Base-by-base conservation (phyloP, 768 basidiomycete species). In the Punctularia strigosozonata region DNA sequence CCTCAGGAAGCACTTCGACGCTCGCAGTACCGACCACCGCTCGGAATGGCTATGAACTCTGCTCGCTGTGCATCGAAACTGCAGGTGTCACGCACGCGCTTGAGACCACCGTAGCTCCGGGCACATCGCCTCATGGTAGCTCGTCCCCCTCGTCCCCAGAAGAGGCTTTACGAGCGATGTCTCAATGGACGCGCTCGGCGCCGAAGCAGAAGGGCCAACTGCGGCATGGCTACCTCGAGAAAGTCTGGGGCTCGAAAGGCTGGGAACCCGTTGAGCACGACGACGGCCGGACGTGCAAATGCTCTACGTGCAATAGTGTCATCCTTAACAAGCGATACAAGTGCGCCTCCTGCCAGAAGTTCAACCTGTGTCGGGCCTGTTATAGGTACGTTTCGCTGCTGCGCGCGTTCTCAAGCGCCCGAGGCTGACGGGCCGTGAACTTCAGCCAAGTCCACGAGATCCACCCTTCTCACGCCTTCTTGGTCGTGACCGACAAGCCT, bases 181-280 rank as follows among this genome's bases (percentile, higher is more conserved):
- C 70, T n/a, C 65, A 71, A 43, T 74, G 77, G 74, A 60, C 73
- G 44, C 64, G 83, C 25, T 71, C 77, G 22, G 77, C 80, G 2
- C 82, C 84, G 1, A 75, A 72, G 36, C 63, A 62, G 48, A 87
- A 85, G 55, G 85, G 85, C 12, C 72, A 82, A 43, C 56, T 81
- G 35, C 71, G 91, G 8, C 91, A 97, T 54, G 80, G 85, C 1
- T 97, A 83, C 53, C 58, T 74, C 31, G 91, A 94, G 59, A 85
- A 85, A 56, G 68, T 83, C 2, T 95, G 91, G 92, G 78, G 78
- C 1, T 71, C 70, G 23, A 60, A 63, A 30, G 84, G 86, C 1
- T 95, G 92, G 92, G 77, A 77, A 41, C 85, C 90, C 52, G 78
- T 95, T 38, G 82, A 91, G 50, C 88, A 79, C 46, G 73, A 85